Percentiles rank a stretch among this genome's conserved stretches.
phyloP scores from a whole-genome alignment of 164 flowering plant species.

The Umbilicus rupestris region DNA sequence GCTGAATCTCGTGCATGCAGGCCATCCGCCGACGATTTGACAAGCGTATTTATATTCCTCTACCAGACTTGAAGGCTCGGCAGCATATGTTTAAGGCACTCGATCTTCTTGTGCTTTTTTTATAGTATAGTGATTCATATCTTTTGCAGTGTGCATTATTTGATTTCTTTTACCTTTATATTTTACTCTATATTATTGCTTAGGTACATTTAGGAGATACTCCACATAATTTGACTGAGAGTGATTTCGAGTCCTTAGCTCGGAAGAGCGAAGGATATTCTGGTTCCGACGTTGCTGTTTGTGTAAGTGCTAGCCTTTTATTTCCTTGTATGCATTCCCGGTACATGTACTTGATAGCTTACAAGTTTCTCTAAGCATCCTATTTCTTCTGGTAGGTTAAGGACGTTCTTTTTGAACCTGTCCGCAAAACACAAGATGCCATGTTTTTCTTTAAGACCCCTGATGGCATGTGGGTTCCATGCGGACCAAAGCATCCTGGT shows the following conservation, averaged over 20 bases:
- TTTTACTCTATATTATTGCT: neutral
- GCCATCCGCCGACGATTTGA: slow-evolving; percentile 94
- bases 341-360: neutral
- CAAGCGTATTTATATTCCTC: slow-evolving; percentile 96
- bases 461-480: slow-evolving; percentile 74
- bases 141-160: neutral
- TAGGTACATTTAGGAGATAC: slow-evolving; percentile 99
- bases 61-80: slow-evolving; percentile 88
- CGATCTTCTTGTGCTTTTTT: neutral
- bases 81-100: slow-evolving; percentile 96
- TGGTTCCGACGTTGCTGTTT: slow-evolving; percentile 92
- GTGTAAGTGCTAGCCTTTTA: slow-evolving; percentile 44
- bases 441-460: slow-evolving; percentile 63
- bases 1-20: slow-evolving; percentile 22
- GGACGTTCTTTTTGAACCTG: slow-evolving; percentile 97
- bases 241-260: slow-evolving; percentile 76
- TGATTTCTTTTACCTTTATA: neutral
- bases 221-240: slow-evolving; percentile 81
- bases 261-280: slow-evolving; percentile 86
- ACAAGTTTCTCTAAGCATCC: neutral
- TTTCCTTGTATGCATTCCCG: neutral
- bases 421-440: slow-evolving; percentile 98
- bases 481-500: slow-evolving; percentile 91
- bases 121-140: neutral
- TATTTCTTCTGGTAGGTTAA: slow-evolving; percentile 52